Conservation (phyloP, 1,139 yeast genomes). For the Saccharomyces hybrid region DNA sequence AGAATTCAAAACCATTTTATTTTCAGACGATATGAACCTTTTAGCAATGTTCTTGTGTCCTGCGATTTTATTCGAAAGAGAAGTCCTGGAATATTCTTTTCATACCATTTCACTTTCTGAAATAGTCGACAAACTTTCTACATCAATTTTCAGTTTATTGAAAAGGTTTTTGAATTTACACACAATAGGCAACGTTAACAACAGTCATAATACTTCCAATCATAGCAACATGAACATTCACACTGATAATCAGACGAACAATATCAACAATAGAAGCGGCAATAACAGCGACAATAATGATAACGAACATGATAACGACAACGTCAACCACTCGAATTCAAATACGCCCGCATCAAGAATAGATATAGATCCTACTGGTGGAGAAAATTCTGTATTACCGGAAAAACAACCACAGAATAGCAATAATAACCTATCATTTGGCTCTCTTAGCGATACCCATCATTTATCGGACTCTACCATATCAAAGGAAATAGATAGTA, state of each 20-base stretch:
- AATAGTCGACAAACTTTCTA: slow-evolving; percentile 13
- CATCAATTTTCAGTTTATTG: slow-evolving; percentile 6
- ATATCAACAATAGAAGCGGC: neutral
- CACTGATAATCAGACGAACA: neutral
- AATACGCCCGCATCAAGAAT: neutral
- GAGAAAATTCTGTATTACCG: neutral
- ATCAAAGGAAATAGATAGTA: neutral
- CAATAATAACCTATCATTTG: neutral
- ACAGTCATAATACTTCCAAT: neutral
- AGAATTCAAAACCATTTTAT: slow-evolving; percentile 6
- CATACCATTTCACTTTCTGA: slow-evolving; percentile 14
- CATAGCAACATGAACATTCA: neutral
- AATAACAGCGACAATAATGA: neutral
- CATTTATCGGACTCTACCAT: neutral
- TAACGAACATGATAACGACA: slow-evolving; percentile 1
- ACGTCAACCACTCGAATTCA: neutral
- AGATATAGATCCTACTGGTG: neutral
- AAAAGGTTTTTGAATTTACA: slow-evolving; percentile 10
- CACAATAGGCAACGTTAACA: slow-evolving; percentile 1
- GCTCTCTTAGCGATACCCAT: neutral
- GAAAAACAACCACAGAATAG: neutral
- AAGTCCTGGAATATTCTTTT: slow-evolving; percentile 12
- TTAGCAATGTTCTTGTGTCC: slow-evolving; percentile 17
- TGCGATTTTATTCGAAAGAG: slow-evolving; percentile 15
- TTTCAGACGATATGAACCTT: slow-evolving; percentile 11